phyloP scores from a whole-genome alignment of 2,329 filamentous ascomycete species.

The Hirsutella rhossiliensis region DNA sequence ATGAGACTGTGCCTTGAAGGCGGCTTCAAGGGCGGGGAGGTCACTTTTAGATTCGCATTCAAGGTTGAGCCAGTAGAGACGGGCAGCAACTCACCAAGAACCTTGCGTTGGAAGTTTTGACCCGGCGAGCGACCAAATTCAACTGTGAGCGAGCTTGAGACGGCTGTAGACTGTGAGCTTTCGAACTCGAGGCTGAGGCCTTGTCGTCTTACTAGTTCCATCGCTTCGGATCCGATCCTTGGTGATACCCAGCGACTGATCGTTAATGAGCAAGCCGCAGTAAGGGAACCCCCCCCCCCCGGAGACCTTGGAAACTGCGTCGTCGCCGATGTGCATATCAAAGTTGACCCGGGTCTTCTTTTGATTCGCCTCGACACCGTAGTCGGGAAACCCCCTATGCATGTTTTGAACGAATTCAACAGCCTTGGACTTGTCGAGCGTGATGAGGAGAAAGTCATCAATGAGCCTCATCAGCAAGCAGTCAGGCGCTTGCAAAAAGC shows the following conservation, averaged over 20 bases:
- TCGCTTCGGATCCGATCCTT: slow-evolving; percentile 50
- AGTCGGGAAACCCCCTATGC: slow-evolving; percentile 66
- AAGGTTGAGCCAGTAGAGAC: too few species aligned
- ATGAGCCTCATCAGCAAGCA: slow-evolving; percentile 70
- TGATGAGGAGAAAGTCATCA: slow-evolving; percentile 89
- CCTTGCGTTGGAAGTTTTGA: slow-evolving; percentile 67
- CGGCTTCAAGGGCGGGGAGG: slow-evolving; percentile 27
- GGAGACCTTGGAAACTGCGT: slow-evolving; percentile 34
- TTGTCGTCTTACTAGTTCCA: slow-evolving; percentile 31
- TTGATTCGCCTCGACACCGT: slow-evolving; percentile 67
- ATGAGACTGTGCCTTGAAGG: slow-evolving; percentile 78
- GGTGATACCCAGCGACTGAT: slow-evolving; percentile 58
- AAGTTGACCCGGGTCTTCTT: slow-evolving; percentile 83
- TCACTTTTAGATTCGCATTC: not conserved
- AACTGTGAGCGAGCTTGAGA: slow-evolving; percentile 67
- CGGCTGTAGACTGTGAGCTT: slow-evolving; percentile 9
- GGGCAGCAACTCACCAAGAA: slow-evolving; percentile 43
- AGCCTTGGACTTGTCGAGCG: slow-evolving; percentile 54
- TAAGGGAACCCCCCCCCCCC: slow-evolving; percentile 59
- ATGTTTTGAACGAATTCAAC: slow-evolving; percentile 64
- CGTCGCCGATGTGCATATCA: slow-evolving; percentile 43
- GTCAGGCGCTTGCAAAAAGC: slow-evolving; percentile 45
- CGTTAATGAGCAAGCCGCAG: slow-evolving; percentile 72
- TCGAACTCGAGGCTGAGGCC: not conserved
- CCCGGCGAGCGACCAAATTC: slow-evolving; percentile 64